phyloP scores from a whole-genome alignment of 1,284 basidiomycete genomes.

The Volvariella volvacea region DNA sequence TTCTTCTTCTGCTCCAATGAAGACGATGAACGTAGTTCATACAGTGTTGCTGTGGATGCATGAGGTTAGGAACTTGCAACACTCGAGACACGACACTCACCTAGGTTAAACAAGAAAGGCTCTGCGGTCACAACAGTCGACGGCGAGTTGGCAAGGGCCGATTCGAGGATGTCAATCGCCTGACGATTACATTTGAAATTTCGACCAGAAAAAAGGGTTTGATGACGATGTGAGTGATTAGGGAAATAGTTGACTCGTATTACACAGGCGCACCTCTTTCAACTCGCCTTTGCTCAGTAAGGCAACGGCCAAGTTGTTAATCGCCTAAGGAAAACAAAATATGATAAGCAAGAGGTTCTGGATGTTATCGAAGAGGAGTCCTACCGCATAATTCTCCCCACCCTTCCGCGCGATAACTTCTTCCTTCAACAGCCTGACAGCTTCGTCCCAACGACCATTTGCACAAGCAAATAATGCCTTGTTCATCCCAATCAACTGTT shows the following conservation, averaged over 20 bases:
- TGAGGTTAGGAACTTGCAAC: neutral
- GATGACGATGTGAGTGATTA: too few relatives aligned
- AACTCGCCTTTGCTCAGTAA: slow-evolving; percentile 63
- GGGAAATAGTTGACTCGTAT: too few relatives aligned
- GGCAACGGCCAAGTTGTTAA: slow-evolving; percentile 71
- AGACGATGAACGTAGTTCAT: slow-evolving; percentile 66
- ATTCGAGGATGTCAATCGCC: slow-evolving; percentile 65
- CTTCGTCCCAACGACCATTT: slow-evolving; percentile 60
- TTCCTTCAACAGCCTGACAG: slow-evolving; percentile 34
- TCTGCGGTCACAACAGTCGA: slow-evolving; percentile 65
- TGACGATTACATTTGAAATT: slow-evolving; percentile 22
- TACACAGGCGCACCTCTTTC: slow-evolving; percentile 56
- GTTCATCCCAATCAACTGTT: slow-evolving; percentile 50
- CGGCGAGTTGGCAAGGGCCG: slow-evolving; percentile 53
- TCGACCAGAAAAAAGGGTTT: neutral
- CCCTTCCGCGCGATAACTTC: slow-evolving; percentile 36
- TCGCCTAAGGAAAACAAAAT: slow-evolving; percentile 40
- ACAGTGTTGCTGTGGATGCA: slow-evolving; percentile 56
- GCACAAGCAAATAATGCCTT: slow-evolving; percentile 55
- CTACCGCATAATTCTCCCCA: slow-evolving; percentile 53
- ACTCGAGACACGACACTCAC: slow-evolving; percentile 34
- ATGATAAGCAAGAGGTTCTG: neutral
- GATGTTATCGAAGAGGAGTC: slow-evolving; percentile 13
- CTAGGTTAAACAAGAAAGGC: slow-evolving; percentile 76
- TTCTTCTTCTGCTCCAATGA: slow-evolving; percentile 68